These are phyloP conservation scores for Erythrophleum fordii DNA, from an alignment of 306 rosid species.

Conservation along the genomic window DNA sequence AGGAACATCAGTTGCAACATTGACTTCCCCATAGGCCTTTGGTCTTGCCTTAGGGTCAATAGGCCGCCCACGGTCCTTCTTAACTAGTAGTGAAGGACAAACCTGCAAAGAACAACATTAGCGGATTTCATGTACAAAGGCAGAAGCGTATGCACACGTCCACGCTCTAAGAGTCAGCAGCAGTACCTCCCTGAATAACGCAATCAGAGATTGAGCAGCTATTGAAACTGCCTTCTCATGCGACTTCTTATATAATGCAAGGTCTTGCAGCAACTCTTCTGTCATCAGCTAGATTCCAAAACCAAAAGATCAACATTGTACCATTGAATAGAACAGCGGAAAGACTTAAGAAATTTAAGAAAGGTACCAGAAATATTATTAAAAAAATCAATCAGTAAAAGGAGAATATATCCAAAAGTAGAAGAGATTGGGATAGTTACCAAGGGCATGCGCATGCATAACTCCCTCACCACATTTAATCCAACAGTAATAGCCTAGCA, in stretches of 20 bases:
- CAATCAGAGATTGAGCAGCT: slow-evolving; percentile 86
- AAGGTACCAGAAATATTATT: slow-evolving; percentile 22
- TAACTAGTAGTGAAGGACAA: slow-evolving; percentile 84
- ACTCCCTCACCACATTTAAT: slow-evolving; percentile 76
- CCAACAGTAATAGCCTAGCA: slow-evolving; percentile 93
- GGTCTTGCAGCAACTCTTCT: slow-evolving; percentile 92
- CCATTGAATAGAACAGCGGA: not conserved
- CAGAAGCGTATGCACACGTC: not conserved
- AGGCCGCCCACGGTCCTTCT: slow-evolving; percentile 94
- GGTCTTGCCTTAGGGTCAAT: slow-evolving; percentile 71
- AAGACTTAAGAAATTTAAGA: slow-evolving; percentile 21
- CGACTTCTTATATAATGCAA: slow-evolving; percentile 89
- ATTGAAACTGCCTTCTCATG: slow-evolving; percentile 91
- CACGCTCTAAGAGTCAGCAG: slow-evolving; percentile 17
- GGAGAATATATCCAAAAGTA: slow-evolving; percentile 23
- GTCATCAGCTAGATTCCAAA: slow-evolving; percentile 75
- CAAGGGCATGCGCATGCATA: slow-evolving; percentile 91
- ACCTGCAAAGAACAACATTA: slow-evolving; percentile 57
- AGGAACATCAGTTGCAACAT: slow-evolving; percentile 65
- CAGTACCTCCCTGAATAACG: slow-evolving; percentile 81
- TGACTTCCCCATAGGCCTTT: slow-evolving; percentile 81
- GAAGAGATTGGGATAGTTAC: slow-evolving; percentile 50
- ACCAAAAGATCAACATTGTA: slow-evolving; percentile 37
- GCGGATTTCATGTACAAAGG: not conserved
- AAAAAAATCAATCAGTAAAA: not conserved